A percentile compares a stretch with the other conserved stretches of the same genome.
These are phyloP conservation scores for Nakazawaea siamensis DNA, from an alignment of 805 yeast species.

Conservation along the genomic window DNA sequence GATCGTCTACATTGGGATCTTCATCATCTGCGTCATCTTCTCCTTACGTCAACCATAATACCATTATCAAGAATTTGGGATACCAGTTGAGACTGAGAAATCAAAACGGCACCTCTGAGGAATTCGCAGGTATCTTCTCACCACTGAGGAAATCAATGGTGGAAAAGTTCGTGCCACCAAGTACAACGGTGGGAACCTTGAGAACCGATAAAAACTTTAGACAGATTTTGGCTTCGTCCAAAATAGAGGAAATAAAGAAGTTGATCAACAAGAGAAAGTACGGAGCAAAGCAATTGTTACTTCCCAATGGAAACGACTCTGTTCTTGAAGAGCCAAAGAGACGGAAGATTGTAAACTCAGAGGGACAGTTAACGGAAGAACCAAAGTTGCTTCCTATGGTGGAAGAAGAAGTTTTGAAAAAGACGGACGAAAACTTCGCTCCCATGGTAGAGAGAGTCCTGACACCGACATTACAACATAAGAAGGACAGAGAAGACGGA, in stretches of 20 bases:
- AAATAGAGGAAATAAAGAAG: conserved; percentile 8
- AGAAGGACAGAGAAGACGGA: conserved; percentile 5
- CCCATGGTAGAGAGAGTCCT: background rate
- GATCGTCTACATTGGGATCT: conserved; percentile 12
- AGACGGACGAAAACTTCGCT: background rate
- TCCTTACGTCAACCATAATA: conserved; percentile 4
- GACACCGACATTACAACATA: background rate
- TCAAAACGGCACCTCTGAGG: conserved; percentile 14
- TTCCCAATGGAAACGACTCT: background rate
- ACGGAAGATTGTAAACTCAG: conserved; percentile 4
- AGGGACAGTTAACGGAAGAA: background rate
- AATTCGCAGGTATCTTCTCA: conserved; percentile 24
- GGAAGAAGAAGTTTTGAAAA: background rate
- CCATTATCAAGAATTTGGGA: conserved; percentile 13
- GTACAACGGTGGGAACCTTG: conserved; percentile 6
- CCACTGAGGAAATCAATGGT: conserved; percentile 10
- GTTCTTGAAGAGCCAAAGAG: conserved; percentile 3
- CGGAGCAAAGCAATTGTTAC: background rate
- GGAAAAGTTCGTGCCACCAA: conserved; percentile 10
- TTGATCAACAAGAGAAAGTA: conserved; percentile 7
- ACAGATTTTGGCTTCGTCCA: conserved; percentile 8
- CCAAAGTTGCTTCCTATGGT: background rate
- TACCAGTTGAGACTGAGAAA: conserved; percentile 16
- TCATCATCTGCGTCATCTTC: conserved; percentile 7
- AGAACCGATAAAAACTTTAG: conserved; percentile 9